phyloP scores from a whole-genome alignment of 805 yeast species.

The Candida succiphila region DNA sequence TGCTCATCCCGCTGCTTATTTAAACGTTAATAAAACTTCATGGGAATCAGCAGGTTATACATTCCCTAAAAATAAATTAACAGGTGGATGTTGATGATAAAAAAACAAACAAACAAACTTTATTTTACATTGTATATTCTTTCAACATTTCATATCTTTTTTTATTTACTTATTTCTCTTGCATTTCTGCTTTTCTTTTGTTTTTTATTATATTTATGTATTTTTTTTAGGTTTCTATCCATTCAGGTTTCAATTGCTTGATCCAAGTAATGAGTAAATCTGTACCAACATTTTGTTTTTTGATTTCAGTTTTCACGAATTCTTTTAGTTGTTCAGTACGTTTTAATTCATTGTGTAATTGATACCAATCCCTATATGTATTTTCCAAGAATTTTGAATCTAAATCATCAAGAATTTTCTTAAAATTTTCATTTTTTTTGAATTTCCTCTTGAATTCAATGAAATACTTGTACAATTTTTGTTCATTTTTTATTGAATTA shows the following conservation, averaged over 20 bases:
- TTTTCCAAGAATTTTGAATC: no score
- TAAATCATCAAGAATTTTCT: conserved; percentile 6
- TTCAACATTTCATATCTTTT: neutral
- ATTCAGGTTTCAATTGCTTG: no score
- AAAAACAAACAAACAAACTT: neutral
- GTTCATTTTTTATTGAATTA: conserved; percentile 3
- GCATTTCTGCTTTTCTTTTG: neutral
- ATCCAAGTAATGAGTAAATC: no score
- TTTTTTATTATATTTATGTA: neutral
- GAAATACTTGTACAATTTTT: conserved; percentile 9
- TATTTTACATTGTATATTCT: no score
- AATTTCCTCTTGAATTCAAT: conserved; percentile 19
- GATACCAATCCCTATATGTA: no score
- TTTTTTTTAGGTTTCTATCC: no score
- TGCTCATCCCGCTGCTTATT: conserved; percentile 35
- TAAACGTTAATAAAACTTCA: conserved; percentile 24
- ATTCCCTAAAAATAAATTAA: conserved; percentile 52
- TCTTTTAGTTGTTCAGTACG: no score
- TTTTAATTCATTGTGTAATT: no score
- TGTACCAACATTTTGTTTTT: no score
- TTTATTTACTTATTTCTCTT: neutral
- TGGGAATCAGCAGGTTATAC: conserved; percentile 48
- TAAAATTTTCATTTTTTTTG: conserved; percentile 7
- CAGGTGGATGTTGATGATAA: conserved; percentile 29
- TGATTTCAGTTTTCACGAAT: no score